Percentiles rank a stretch among this genome's conserved stretches.
Conservation (phyloP, 352 stramenopile genomes). For the Globisporangium mamillatum region DNA sequence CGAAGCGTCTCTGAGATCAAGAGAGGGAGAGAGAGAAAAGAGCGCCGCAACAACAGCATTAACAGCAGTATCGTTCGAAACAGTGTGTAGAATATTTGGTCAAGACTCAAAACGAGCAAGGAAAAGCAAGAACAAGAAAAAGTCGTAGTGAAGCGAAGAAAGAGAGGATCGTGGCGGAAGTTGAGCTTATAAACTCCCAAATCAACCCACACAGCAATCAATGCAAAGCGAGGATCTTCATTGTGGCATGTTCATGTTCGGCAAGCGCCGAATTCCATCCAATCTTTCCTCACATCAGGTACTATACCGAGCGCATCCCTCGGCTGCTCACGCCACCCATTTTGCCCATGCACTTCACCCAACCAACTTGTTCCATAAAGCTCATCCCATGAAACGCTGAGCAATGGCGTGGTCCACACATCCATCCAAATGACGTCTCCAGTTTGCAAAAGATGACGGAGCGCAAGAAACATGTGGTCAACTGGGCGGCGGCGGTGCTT, state of each 20-base stretch:
- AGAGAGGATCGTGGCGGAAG: neutral
- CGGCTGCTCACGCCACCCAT: neutral
- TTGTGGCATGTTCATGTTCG: neutral
- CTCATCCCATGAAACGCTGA: neutral
- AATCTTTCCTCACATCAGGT: neutral
- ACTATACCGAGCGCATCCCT: neutral
- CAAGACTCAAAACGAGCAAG: neutral
- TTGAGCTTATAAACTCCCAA: neutral
- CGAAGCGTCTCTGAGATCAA: neutral
- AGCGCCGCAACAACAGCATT: neutral
- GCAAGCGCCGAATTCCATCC: neutral
- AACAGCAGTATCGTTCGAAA: slow-evolving; percentile 9
- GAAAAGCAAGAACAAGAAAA: neutral
- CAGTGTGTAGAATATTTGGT: slow-evolving; percentile 13
- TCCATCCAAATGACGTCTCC: neutral
- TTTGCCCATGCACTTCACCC: neutral
- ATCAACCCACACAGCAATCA: neutral
- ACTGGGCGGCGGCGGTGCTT: neutral
- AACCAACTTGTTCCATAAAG: neutral
- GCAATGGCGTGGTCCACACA: neutral
- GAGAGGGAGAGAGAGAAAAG: neutral
- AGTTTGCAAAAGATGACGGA: neutral
- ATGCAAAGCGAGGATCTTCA: neutral
- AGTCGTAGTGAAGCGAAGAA: neutral
- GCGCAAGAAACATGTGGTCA: neutral